These are phyloP conservation scores for Beauveria pseudobassiana DNA, from an alignment of 2,329 filamentous ascomycete species.

Conservation along the genomic window DNA sequence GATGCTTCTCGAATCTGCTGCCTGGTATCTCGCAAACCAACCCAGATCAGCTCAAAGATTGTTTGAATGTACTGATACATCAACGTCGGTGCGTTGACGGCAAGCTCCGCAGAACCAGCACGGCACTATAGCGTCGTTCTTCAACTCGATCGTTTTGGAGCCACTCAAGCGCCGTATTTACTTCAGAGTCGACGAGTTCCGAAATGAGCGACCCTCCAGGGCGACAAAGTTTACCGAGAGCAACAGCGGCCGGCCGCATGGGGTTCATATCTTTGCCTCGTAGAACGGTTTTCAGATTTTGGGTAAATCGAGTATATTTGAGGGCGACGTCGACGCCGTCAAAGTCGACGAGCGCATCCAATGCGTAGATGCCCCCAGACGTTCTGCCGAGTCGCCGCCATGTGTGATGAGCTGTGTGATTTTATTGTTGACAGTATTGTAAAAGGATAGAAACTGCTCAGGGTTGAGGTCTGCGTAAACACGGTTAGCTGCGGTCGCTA, in stretches of 20 bases:
- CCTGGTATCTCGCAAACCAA: conserved; percentile 81
- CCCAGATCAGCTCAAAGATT: conserved; percentile 94
- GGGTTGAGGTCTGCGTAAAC: conserved; percentile 58
- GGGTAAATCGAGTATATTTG: conserved; percentile 91
- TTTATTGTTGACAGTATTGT: conserved; percentile 48
- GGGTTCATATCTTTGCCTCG: conserved; percentile 85
- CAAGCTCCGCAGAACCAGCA: conserved; percentile 86
- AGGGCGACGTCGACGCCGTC: conserved; percentile 88
- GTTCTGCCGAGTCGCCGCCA: conserved; percentile 78
- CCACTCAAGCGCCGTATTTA: conserved; percentile 94
- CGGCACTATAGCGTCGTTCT: conserved; percentile 86
- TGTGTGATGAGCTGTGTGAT: conserved; percentile 67
- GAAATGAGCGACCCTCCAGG: conserved; percentile 91
- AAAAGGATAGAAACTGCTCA: conserved; percentile 63
- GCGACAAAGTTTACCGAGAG: conserved; percentile 81
- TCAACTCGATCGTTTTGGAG: conserved; percentile 92
- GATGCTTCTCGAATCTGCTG: conserved; percentile 88
- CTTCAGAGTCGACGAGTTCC: conserved; percentile 92
- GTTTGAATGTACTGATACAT: conserved; percentile 95
- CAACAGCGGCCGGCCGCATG: conserved; percentile 83
- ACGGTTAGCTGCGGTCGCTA: background rate
- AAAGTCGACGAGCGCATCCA: conserved; percentile 91
- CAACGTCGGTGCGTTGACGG: conserved; percentile 85
- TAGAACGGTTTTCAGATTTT: conserved; percentile 79
- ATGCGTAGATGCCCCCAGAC: conserved; percentile 82